Evolutionary conservation across 805 yeast species (phyloP).

Genomic region (Saccharomyces paradoxus): DNA sequence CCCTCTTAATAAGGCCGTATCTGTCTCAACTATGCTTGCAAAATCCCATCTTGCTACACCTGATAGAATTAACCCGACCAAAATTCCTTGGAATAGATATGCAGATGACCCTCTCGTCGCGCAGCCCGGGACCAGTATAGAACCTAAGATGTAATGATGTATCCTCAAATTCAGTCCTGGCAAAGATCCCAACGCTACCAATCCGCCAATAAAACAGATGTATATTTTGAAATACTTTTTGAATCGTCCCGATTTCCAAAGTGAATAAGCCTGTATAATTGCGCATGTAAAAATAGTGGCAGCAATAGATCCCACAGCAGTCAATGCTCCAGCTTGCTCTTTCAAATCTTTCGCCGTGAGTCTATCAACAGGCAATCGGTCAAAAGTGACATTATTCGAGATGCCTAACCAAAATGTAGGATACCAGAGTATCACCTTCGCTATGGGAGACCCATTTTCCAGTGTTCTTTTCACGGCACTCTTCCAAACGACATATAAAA

Average conservation of each 20-base stretch:
- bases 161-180: conserved; percentile 69
- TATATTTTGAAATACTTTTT: conserved; percentile 51
- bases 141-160: conserved; percentile 75
- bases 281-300: conserved; percentile 45
- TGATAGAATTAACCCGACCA: conserved; percentile 70
- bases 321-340: conserved; percentile 67
- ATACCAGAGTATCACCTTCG: conserved; percentile 49
- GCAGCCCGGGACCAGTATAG: conserved; percentile 77
- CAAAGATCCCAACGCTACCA: conserved; percentile 39
- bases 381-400: conserved; percentile 81
- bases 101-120: conserved; percentile 65
- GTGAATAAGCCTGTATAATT: conserved; percentile 61
- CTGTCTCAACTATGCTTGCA: conserved; percentile 81
- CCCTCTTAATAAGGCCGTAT: conserved; percentile 54
- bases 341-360: conserved; percentile 62
- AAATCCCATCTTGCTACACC: conserved; percentile 93
- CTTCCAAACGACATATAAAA: conserved; percentile 63
- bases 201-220: conserved; percentile 34
- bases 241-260: conserved; percentile 75
- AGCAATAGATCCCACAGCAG: conserved; percentile 50
- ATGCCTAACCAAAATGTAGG: conserved; percentile 79
- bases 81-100: conserved; percentile 71
- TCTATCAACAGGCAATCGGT: conserved; percentile 80
- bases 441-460: conserved; percentile 34
- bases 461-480: conserved; percentile 46